Evolutionary conservation across 1,284 basidiomycete genomes (phyloP), one percentile per base, ranked within the genome.

Genomic region (Malassezia yamatoensis): DNA sequence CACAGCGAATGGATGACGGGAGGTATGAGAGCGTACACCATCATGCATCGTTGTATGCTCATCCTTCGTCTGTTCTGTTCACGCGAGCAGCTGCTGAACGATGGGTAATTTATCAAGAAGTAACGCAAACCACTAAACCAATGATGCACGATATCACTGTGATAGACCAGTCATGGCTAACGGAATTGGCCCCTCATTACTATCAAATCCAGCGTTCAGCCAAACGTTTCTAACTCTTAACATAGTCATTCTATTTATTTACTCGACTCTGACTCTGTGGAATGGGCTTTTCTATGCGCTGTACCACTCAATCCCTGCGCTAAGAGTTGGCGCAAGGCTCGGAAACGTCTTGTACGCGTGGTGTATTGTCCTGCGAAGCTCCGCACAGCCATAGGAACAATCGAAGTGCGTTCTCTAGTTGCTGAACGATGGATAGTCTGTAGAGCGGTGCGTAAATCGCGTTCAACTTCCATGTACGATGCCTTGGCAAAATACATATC

Each of bases 71-170:
- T 2, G 88, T 96, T 10, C 78, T 96, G 55, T 98, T 98, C 72
- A 94, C 90, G 2, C 80, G 94, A 37, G 88, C 87, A 65, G 87
- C 93, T 1, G 80, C 83, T 15, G 85, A 85, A 0, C 87, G 87
- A 10, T 98, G 89, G 88, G 88, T 96, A 6, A 80, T 98, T 20
- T 98, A 86, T 70, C 89, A 94, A 71, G 91, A 98, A 74, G 85
- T 96, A 76, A 83, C 93, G 65, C 90, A 96, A 75, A 96, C 93
- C 0, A 90, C 88, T 62, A 96, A 93, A 76, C 84, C 74, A 24
- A 81, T 80, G 63, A 81, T 82, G 75, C 66, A 80, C 42, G 81
- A 82, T 61, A 53, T 82, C 16, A 80, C 79, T 0, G 77, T 79
- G 20, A 45, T 60, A 18, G 50, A 57, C 15, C 41, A 55, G 54